phyloP scores from a whole-genome alignment of 768 basidiomycete species.

The Hericium coralloides region DNA sequence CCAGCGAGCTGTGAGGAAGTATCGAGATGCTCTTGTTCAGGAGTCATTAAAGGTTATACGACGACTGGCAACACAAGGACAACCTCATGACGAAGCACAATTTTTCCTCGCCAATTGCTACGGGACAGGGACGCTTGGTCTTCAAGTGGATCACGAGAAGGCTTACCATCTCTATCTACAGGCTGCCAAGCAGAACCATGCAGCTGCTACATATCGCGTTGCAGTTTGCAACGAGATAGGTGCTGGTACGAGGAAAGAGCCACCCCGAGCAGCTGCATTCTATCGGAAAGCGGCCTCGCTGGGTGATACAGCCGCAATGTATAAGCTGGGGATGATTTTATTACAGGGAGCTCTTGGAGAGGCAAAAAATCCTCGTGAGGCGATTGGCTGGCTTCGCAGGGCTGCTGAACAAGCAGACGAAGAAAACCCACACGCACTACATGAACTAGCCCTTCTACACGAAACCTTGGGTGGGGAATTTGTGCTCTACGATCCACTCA shows the following conservation, averaged over 20 bases:
- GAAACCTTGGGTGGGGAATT: slow-evolving; percentile 59
- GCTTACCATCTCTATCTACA: slow-evolving; percentile 97
- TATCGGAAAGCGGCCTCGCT: slow-evolving; percentile 95
- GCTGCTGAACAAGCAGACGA: slow-evolving; percentile 97
- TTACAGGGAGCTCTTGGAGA: slow-evolving; percentile 79
- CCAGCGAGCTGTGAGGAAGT: slow-evolving; percentile 81
- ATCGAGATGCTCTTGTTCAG: slow-evolving; percentile 75
- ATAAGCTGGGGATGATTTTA: slow-evolving; percentile 98
- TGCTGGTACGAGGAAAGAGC: slow-evolving; percentile 87
- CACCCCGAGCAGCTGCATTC: slow-evolving; percentile 83
- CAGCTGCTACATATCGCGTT: slow-evolving; percentile 90
- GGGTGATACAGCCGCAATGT: slow-evolving; percentile 98
- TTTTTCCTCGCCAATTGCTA: slow-evolving; percentile 98
- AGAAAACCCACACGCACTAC: slow-evolving; percentile 94
- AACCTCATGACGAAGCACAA: slow-evolving; percentile 92
- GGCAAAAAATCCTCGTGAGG: slow-evolving; percentile 81
- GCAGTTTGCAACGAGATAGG: slow-evolving; percentile 99
- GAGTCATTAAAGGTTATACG: slow-evolving; percentile 92
- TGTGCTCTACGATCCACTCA: slow-evolving; percentile 71
- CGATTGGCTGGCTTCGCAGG: slow-evolving; percentile 87
- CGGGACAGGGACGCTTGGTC: slow-evolving; percentile 91
- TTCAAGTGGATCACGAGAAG: slow-evolving; percentile 94
- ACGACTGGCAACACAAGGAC: slow-evolving; percentile 84
- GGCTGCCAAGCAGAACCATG: slow-evolving; percentile 95
- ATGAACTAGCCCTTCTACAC: slow-evolving; percentile 86